Base-by-base conservation (phyloP, 2,329 filamentous ascomycete genomes). In the Fusarium chlamydosporum region DNA sequence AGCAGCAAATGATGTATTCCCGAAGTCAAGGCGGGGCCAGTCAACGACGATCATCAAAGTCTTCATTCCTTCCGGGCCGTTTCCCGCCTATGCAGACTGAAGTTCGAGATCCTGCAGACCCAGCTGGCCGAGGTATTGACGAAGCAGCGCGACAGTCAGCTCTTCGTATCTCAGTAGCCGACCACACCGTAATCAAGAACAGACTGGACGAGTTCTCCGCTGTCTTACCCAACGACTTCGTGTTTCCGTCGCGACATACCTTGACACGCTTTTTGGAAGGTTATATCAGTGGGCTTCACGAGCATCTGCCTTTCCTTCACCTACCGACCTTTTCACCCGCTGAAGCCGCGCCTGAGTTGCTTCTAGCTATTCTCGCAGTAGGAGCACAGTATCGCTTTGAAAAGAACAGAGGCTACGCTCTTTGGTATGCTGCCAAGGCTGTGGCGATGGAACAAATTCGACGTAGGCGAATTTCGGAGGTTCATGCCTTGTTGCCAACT, bases 221-320 rank as follows among this genome's bases (percentile, higher is more conserved):
- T 1, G 85, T 89, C 6, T 76, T 91, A 23, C 86, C 89, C 0
- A 81, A 79, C 53, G 87, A 88, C 69, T 92, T 92, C 68, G 84
- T 88, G 4, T 86, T 92, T 50, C 90, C 91, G 2, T 92, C 90
- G 6, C 85, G 90, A 4, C 85, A 92, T 68, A 91, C 91, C 0
- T 76, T 92, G 29, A 89, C 88, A 4, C 81, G 91, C 34, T 92
- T 92, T 65, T 78, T 92, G 33, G 89, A 91, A 61, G 90, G 89
- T 2, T 93, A 92, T 71, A 86, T 92, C 54, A 87, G 85, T 60
- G 89, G 90, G 0, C 92, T 92, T 60, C 84, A 87, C 56, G 84
- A 86, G 53, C 82, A 86, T 62, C 74, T 86, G 1, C 85, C 85
- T 1, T 84, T 92, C 64, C 80, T 93, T 29, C 91, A 93, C 74